phyloP scores from a whole-genome alignment of 2,329 filamentous ascomycete species.

The Aspergillus sp. region DNA sequence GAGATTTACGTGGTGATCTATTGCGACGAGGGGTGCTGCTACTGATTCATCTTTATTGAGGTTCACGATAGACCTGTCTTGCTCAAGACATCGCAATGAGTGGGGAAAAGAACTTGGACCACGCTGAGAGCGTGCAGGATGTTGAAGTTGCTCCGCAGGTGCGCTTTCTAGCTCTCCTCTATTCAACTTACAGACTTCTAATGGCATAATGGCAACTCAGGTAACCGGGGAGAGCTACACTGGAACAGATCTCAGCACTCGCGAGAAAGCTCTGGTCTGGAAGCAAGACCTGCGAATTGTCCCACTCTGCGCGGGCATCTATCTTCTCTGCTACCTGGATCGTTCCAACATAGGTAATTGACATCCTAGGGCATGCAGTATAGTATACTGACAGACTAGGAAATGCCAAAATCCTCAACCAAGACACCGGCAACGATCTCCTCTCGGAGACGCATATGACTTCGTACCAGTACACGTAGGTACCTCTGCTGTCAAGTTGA shows the following conservation, averaged over 20 bases:
- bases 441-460: slow-evolving; percentile 64
- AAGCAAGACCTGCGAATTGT: slow-evolving; percentile 66
- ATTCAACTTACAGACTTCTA: not conserved
- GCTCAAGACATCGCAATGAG: not conserved
- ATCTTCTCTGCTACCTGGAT: slow-evolving; percentile 69
- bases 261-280: slow-evolving; percentile 47
- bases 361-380: too few species aligned
- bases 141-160: slow-evolving; percentile 13
- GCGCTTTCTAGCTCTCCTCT: not conserved
- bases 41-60: not conserved
- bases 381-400: slow-evolving; percentile 29
- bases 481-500: not conserved
- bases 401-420: slow-evolving; percentile 68
- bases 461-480: slow-evolving; percentile 60
- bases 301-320: slow-evolving; percentile 65
- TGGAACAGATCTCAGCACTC: slow-evolving; percentile 16
- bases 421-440: slow-evolving; percentile 62
- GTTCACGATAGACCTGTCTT: too few species aligned
- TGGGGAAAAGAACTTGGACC: not conserved
- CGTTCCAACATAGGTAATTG: slow-evolving; percentile 64
- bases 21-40: not conserved
- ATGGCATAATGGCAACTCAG: not conserved
- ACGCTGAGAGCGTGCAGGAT: not conserved
- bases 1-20: not conserved
- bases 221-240: not conserved